Conservation (phyloP, 73 alveolate genomes). For the Stentor coeruleus region DNA sequence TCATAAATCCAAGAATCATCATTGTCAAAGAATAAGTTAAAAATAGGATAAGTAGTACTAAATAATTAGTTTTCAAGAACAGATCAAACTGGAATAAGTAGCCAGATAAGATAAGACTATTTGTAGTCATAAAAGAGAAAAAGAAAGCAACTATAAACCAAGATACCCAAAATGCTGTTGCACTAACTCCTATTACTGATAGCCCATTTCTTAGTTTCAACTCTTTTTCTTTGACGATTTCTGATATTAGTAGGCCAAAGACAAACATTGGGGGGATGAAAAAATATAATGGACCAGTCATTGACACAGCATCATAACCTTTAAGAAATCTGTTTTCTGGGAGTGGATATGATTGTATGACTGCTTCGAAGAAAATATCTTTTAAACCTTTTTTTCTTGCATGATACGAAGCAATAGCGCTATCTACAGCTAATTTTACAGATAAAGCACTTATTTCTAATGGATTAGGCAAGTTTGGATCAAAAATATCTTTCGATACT, state of each 20-base stretch:
- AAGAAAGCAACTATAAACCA: conserved; percentile 48
- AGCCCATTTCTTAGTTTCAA: conserved; percentile 53
- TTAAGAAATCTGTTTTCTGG: conserved; percentile 45
- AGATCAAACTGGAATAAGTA: background rate
- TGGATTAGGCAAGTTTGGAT: background rate
- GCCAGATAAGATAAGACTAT: background rate
- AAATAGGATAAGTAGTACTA: background rate
- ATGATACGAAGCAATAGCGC: background rate
- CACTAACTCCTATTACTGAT: conserved; percentile 49
- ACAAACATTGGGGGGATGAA: conserved; percentile 49
- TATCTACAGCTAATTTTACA: conserved; percentile 19
- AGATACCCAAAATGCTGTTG: conserved; percentile 54
- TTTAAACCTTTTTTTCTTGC: background rate
- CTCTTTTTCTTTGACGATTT: conserved; percentile 62
- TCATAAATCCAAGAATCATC: background rate
- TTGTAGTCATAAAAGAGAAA: conserved; percentile 11
- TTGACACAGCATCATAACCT: conserved; percentile 42
- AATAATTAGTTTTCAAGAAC: background rate
- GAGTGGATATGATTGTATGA: conserved; percentile 30
- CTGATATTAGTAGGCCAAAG: conserved; percentile 43
- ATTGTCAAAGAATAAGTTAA: background rate
- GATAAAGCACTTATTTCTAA: background rate
- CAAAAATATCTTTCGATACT: background rate
- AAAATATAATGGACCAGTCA: conserved; percentile 52
- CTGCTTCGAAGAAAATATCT: background rate